Evolutionary conservation across 257 asterid species (phyloP), one percentile per base, ranked within the genome.

Genomic region (Petunia secreta): DNA sequence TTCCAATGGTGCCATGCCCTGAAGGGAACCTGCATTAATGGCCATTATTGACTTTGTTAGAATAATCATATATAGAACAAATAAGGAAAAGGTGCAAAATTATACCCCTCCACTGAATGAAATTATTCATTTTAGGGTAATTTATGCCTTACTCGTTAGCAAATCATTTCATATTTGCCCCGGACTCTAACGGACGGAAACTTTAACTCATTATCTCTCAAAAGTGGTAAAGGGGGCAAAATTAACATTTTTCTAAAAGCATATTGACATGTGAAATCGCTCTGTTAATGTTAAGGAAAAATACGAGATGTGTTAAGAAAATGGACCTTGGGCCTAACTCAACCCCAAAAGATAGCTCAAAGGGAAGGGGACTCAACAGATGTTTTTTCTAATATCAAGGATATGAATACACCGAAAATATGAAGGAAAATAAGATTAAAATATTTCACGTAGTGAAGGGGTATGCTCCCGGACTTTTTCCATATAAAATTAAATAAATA

Each of bases 1-100:
- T 90, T 79, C 96, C 92, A 75, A 91, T 78, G 86, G 94, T 82
- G 86, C 91, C 94, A 74, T 90, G 93, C 81, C 96, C 96, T 25
- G 91, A 86, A 83, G 94, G 82, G 83, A 91, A 88, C 87, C 96
- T 91, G 83, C 66, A 43, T 11, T 6, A 79, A n/a, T 81, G 63
- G 62, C 68, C 83, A 85, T 77, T 69, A 48, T 39, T 8, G 43
- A 62, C 46, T 55, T 38, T 66, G 64, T 65, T 64, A 71, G 63
- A 16, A 40, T 40, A 44, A 63, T 16, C 37, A 55, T 13, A 13
- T 52, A 37, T 41, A 53, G 63, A 63, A 55, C 38, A 40, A 48
- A 0, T 11, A 71, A 1, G 25, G 44, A 14, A 67, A 71, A 48
- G 34, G 11, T 6, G 41, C 39, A 67, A 67, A 66, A 66, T 25